Conservation (phyloP, 2,329 filamentous ascomycete species). For the Pseudocercospora eumusae region DNA sequence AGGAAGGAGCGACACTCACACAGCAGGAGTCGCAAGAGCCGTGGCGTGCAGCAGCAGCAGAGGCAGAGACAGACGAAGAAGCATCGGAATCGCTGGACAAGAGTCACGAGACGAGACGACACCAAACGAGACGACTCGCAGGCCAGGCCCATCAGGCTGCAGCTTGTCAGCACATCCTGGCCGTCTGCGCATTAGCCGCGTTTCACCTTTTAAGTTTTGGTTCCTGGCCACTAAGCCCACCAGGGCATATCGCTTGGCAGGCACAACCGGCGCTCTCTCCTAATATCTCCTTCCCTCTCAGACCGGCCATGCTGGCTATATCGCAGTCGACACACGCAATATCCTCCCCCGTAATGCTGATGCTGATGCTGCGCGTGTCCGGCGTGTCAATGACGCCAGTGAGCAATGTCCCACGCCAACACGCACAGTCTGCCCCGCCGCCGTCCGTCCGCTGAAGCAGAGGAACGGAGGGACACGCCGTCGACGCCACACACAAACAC, state of each 20-base stretch:
- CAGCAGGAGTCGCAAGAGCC: not conserved
- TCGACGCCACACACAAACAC: constrained; percentile 4
- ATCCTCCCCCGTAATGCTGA: no score
- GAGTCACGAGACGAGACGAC: not conserved
- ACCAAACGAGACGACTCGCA: not conserved
- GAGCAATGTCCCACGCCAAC: not conserved
- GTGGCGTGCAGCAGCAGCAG: no score
- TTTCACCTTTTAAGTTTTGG: constrained; percentile 7
- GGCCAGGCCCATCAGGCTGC: not conserved
- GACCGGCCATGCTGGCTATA: constrained; percentile 3
- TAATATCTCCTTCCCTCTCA: no score
- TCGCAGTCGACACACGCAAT: not conserved
- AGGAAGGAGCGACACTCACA: no score
- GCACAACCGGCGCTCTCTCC: not conserved
- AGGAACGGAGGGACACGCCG: constrained; percentile 12
- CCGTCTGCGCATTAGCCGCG: constrained; percentile 1
- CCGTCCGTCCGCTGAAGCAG: not conserved
- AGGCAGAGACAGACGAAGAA: not conserved
- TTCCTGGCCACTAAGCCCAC: constrained; percentile 4
- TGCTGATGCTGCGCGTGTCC: not conserved
- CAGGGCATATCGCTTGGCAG: not conserved
- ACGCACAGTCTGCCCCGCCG: constrained; percentile 1
- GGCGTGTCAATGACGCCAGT: constrained; percentile 9
- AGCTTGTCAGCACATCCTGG: not conserved
- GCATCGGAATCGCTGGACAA: not conserved